Base-by-base conservation (phyloP, 495 filamentous ascomycete genomes). In the Lophiostoma macrostomum region DNA sequence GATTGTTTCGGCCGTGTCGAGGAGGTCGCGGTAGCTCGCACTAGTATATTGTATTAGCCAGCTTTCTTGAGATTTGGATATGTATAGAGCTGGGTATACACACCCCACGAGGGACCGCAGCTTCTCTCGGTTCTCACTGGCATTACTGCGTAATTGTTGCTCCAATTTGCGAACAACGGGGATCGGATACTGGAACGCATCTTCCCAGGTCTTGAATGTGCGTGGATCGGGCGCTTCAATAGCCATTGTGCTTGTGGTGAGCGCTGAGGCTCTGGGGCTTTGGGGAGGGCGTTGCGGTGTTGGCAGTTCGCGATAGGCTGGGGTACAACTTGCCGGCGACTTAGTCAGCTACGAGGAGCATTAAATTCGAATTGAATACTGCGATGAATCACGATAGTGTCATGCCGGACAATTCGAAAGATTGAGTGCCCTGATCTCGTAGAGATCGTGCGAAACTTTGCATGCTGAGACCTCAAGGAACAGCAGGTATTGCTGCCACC, bases 1-100 rank as follows among this genome's bases (percentile, higher is more conserved):
- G 62, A 98, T 98, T 20, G 83, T 80, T 65, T 96, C 90, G 24
- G 93, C 93, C 0, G 94, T 96, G 38, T 87, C 87, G 16, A 98
- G 82, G 10, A 97, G 81, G 56, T 95, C 88, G 64, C 93, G 82
- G 69, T 98, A 98, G 67, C 88, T 86, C 50, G 80, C 87, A n/a
- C 83, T 86, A 32, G n/a, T 41, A 37, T n/a, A n/a, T n/a, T n/a
- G n/a, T n/a, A n/a, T n/a, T n/a, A n/a, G n/a, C n/a, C 24, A 35
- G 6, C 24, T 5, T 13, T 13, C 40, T 13, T 27, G 25, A 45
- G 5, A 40, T 32, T 32, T 23, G 13, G 2, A 27, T 45, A 20
- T 20, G 25, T 13, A 6, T 4, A 8, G 14, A 36, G 23, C 11
- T 29, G 1, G 8, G 13, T 36, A 3, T 20, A 54, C 76, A 55